Conservation (phyloP, 345 rosid species). For the Dipteronia sinensis region DNA sequence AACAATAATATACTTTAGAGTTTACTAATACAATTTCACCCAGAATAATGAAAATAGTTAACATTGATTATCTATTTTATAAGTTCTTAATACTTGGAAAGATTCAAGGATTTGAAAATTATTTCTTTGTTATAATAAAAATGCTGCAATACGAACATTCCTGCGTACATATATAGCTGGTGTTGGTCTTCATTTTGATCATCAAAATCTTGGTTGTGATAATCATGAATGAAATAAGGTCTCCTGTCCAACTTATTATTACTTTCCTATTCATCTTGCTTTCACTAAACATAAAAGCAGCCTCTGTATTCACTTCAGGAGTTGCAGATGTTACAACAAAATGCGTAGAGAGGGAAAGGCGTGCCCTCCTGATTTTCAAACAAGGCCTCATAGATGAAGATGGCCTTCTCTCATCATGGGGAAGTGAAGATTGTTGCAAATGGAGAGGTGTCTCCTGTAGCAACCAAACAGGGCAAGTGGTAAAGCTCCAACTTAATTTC, state of each 20-base stretch:
- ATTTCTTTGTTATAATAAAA: too few relatives aligned
- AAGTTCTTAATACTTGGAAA: too few relatives aligned
- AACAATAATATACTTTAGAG: too few relatives aligned
- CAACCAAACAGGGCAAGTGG: conserved; percentile 24
- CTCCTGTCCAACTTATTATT: neutral
- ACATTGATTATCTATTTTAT: too few relatives aligned
- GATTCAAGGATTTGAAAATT: too few relatives aligned
- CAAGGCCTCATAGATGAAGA: conserved; percentile 22
- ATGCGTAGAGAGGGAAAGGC: conserved; percentile 29
- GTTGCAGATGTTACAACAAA: neutral
- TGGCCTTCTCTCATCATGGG: conserved; percentile 33
- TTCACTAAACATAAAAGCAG: neutral
- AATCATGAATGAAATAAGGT: neutral
- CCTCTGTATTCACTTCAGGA: neutral
- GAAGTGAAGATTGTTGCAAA: conserved; percentile 19
- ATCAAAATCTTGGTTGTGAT: neutral
- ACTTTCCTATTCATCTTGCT: neutral
- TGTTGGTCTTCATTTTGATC: neutral
- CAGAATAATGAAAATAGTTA: too few relatives aligned
- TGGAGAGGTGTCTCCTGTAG: conserved; percentile 28
- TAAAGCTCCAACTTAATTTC: neutral
- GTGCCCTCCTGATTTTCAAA: conserved; percentile 29
- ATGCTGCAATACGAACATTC: too few relatives aligned
- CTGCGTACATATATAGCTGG: too few relatives aligned
- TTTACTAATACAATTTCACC: too few relatives aligned